Evolutionary conservation across 495 filamentous ascomycete species (phyloP), one percentile per base, ranked within the genome.

Genomic region (Amorphotheca resinae): DNA sequence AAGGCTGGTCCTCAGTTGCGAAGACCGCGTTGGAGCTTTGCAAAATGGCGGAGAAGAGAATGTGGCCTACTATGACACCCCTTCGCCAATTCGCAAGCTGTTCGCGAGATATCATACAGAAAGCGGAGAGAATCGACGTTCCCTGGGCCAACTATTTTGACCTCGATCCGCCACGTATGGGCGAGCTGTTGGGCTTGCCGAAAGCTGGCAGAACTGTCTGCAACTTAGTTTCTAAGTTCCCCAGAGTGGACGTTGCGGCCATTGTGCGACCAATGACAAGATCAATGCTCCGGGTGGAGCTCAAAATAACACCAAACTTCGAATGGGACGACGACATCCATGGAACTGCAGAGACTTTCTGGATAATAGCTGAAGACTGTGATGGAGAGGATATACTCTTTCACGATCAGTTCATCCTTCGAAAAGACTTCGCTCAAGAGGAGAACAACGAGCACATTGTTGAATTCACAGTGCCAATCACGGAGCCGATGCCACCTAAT

Each of bases 21-120:
- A 94, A 89, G 65, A 83, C 80, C 45, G 87, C 93, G 4, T 70
- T 99, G 23, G 85, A 95, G 52, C 69, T 99, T 30, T 99, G 91
- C 65, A 99, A 99, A 65, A 96, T 93, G 88, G 89, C 89, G 1
- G 91, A 99, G 67, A 93, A 93, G 69, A 71, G 93, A 18, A 96
- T 96, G 91, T 99, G 91, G 91, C 88, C 87, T 4, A 95, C 88
- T 16, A 96, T 96, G 91, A 82, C 85, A 15, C 91, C 91, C 5
- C 73, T 99, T 7, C 72, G 93, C 30, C 91, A 99, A 54, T 96
- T 95, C 57, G 77, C 84, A 1, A 65, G 64, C 28, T 93, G 86
- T 50, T 75, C 87, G 9, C 64, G 73, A 23, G 93, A 99, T 45
- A 83, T 99, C 37, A 66, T 96, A 37, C 74, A 82, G 46, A 95